Evolutionary conservation across 1,284 basidiomycete genomes (phyloP), one percentile per base, ranked within the genome.

Genomic region (Ustilago sp.): DNA sequence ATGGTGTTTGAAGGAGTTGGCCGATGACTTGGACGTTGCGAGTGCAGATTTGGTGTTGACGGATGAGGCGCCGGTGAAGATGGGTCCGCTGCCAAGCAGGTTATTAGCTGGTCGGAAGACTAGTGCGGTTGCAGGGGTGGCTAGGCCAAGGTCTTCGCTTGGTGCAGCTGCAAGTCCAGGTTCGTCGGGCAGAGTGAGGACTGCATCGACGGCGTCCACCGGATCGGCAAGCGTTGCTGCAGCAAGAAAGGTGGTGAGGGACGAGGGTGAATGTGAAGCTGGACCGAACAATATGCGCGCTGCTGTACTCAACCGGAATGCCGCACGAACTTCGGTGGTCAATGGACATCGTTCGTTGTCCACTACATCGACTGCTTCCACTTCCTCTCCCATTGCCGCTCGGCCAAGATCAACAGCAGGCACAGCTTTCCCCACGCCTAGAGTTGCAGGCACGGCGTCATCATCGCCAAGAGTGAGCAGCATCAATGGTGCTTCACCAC

Each of bases 1-100:
- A 7, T 96, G 94, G 94, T 91, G 92, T 0, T 86, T 95, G 63
- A 92, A 94, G 83, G 95, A 98, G 91, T 93, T 94, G 74, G 73
- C 77, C 6, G 77, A 80, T 32, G 81, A 83, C 64, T 55, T 83
- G 1, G 82, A 83, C 12, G 69, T 83, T 2, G 36, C 68, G 8
- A 63, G 67, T 0, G 41, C 59, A 3, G 82, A 83, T 62, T 70
- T 83, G 8, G 12, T 83, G 8, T 45, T 77, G n/a, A 54, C 73
- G 1, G 68, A 80, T 5, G 66, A 65, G 15, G 58, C 58, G 8
- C 56, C 59, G 8, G 34, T 23, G 4, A 59, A 58, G 32, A 15
- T 43, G 23, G 45, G 36, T 2, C 17, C 36, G 4, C 38, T 56
- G 39, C 59, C 58, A 4, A 60, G 58, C 12, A 45, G 68, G 47